These are phyloP conservation scores for Pleurotus tuber-regium DNA, from an alignment of 768 basidiomycete genomes.

Conservation along the genomic window DNA sequence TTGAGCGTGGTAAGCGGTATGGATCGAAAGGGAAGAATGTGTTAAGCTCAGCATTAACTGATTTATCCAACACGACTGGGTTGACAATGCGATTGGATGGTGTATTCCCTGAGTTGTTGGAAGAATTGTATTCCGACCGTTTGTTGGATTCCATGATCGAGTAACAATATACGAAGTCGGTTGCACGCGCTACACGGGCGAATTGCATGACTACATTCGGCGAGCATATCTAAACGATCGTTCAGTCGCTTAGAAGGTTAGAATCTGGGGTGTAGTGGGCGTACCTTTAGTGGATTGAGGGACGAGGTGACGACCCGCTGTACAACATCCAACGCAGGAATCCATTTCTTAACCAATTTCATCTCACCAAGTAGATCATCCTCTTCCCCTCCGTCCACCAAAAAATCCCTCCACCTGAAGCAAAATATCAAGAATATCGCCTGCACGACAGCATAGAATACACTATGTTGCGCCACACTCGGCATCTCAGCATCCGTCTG, in stretches of 20 bases:
- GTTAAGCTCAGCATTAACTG: constrained; percentile 69
- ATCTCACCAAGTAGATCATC: constrained; percentile 33
- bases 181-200: constrained; percentile 86
- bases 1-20: constrained; percentile 82
- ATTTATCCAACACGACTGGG: constrained; percentile 29
- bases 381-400: constrained; percentile 57
- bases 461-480: constrained; percentile 46
- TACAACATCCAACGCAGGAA: constrained; percentile 72
- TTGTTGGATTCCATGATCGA: constrained; percentile 89
- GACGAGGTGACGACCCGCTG: constrained; percentile 78
- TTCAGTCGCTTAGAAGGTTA: not conserved
- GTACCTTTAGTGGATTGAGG: constrained; percentile 88
- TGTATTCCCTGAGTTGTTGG: constrained; percentile 17
- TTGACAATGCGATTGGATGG: constrained; percentile 17
- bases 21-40: constrained; percentile 99
- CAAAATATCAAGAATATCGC: constrained; percentile 96
- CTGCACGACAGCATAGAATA: constrained; percentile 92
- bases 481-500: constrained; percentile 29
- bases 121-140: constrained; percentile 51
- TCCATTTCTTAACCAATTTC: constrained; percentile 67
- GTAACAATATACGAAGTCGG: constrained; percentile 92
- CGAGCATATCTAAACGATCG: constrained; percentile 69
- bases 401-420: constrained; percentile 92
- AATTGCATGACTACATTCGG: constrained; percentile 90
- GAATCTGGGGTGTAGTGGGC: constrained; percentile 9